Base-by-base conservation (phyloP, 2,329 filamentous ascomycete species). In the Monosporascus sp. region DNA sequence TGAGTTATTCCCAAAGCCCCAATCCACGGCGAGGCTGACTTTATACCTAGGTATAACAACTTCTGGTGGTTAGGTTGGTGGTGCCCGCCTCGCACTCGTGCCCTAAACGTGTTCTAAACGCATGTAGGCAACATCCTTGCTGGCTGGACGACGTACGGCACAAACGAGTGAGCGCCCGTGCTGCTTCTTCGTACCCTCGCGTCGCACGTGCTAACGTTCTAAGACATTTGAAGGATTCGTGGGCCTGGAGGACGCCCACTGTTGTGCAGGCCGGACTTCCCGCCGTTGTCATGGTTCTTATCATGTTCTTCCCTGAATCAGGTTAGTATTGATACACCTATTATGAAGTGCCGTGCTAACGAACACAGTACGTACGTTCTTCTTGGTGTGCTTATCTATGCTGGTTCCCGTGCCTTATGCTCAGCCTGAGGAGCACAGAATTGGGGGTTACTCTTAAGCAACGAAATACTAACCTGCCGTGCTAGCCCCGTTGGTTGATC, bases 161-260 rank as follows among this genome's bases (percentile, higher is more conserved):
- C 68, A 2, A 60, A 67, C 31, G 25, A 60, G 50, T 59, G 52
- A 53, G 49, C 31, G 11, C 15, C 27, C 22, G 17, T 18, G 18
- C 43, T 14, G 48, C 17, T 63, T 17, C 27, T 15, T 44, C 11
- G 6, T 3, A 37, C 17, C 17, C 5, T 18, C 5, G 9, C 5
- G 11, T 14, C 6, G 5, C 22, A 37, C 25, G 22, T 14, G 25
- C 52, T 58, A 50, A 60, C 22, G 18, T 48, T 3, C 68, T 63
- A 18, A 69, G 76, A 18, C 57, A 69, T 5, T 70, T 75, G 9
- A 72, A 72, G 37, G 62, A 62, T 39, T 76, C 67, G 3, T 75
- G 71, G 72, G 70, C 81, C 0, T 88, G 84, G 84, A 71, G 79
- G 25, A 75, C 83, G 18, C 84, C 84, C 1, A 75, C 83, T 7